Percentiles rank a stretch among this genome's conserved stretches.
phyloP scores from a whole-genome alignment of 441 rosid genomes.

The Manihot esculenta region DNA sequence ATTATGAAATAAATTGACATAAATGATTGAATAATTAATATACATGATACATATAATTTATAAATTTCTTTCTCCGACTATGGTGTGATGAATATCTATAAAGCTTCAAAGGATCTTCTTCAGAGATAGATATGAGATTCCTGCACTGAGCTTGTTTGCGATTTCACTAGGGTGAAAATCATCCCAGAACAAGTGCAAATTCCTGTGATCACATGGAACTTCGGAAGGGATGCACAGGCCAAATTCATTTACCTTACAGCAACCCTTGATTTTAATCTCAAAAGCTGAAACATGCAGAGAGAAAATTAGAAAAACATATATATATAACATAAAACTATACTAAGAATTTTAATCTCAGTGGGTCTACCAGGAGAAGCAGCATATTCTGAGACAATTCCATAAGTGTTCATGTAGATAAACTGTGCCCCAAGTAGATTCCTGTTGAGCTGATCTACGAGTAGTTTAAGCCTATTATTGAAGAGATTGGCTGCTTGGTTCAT shows the following conservation, averaged over 20 bases:
- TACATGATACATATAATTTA: too few species aligned
- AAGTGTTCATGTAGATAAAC: constrained; percentile 39
- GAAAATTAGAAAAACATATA: not conserved
- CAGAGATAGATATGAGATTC: constrained; percentile 27
- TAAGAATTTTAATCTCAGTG: not conserved
- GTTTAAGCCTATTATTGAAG: constrained; percentile 44
- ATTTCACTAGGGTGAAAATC: constrained; percentile 58
- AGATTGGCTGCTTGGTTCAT: constrained; percentile 41
- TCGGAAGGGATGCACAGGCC: constrained; percentile 39
- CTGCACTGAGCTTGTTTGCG: constrained; percentile 28
- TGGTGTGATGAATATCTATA: too few species aligned
- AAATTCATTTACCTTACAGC: constrained; percentile 47
- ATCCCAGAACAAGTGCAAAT: constrained; percentile 45
- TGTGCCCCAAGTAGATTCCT: constrained; percentile 38
- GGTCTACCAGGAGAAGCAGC: constrained; percentile 16
- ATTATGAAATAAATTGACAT: too few species aligned
- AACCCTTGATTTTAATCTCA: constrained; percentile 33
- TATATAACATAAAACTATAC: not conserved
- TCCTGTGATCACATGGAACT: constrained; percentile 38
- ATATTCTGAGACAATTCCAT: not conserved
- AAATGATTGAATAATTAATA: too few species aligned
- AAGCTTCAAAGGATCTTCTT: constrained; percentile 5
- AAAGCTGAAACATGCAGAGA: constrained; percentile 28
- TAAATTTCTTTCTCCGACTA: not conserved
- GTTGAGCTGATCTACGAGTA: constrained; percentile 44